These are phyloP conservation scores for Lignosus rhinocerotis DNA, from an alignment of 1,284 basidiomycete species.

Conservation along the genomic window DNA sequence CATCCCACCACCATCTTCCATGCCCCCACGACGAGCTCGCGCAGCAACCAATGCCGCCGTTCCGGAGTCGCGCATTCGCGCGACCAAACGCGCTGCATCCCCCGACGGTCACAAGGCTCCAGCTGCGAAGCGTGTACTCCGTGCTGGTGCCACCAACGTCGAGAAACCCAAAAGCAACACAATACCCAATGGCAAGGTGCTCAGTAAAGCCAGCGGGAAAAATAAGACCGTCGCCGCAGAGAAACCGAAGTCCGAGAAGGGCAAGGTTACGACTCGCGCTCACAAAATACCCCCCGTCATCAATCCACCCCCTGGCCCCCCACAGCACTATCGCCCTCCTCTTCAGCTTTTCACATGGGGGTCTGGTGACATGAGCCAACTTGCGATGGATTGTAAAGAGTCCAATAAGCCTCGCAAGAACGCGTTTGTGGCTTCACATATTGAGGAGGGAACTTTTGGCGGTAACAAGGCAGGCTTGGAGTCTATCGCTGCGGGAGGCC, in stretches of 20 bases:
- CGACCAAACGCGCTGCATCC: conserved; percentile 18
- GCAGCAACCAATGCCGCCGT: conserved; percentile 14
- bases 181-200: conserved; percentile 13
- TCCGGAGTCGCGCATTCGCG: conserved; percentile 16
- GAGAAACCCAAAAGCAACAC: conserved; percentile 12
- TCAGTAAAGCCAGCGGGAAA: conserved; percentile 5
- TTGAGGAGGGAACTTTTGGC: conserved; percentile 67
- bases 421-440: conserved; percentile 61
- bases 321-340: conserved; percentile 23
- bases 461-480: conserved; percentile 74
- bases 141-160: conserved; percentile 20
- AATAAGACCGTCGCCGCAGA: conserved; percentile 5
- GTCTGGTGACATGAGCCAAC: conserved; percentile 85
- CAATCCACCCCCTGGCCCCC: conserved; percentile 19
- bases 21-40: conserved; percentile 23
- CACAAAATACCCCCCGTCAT: conserved; percentile 19
- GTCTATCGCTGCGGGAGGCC: conserved; percentile 74
- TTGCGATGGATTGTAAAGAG: conserved; percentile 78
- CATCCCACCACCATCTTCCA: conserved; percentile 15
- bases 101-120: conserved; percentile 17
- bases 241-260: conserved; percentile 18
- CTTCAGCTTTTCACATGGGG: conserved; percentile 77
- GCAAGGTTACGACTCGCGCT: conserved; percentile 17
- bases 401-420: conserved; percentile 72
- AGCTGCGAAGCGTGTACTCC: conserved; percentile 21